phyloP scores from a whole-genome alignment of 306 rosid species.

The Pachyrhizus erosus region DNA sequence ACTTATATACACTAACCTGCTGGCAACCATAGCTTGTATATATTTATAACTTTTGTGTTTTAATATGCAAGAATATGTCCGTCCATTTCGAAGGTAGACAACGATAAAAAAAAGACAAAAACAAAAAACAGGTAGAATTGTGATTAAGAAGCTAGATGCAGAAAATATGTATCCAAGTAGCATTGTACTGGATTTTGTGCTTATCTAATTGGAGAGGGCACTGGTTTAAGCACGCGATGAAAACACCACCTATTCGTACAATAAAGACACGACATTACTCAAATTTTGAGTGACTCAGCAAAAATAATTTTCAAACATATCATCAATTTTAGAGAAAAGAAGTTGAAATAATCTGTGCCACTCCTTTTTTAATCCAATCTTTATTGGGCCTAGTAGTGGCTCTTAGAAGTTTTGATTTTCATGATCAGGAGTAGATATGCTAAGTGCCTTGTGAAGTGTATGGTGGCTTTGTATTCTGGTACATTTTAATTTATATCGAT shows the following conservation, averaged over 20 bases:
- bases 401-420: not conserved
- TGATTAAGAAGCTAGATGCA: not conserved
- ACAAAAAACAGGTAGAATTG: not conserved
- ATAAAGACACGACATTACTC: not conserved
- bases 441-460: not conserved
- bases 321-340: not conserved
- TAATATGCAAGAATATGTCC: not conserved
- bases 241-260: not conserved
- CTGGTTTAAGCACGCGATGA: not conserved
- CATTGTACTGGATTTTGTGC: not conserved
- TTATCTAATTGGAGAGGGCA: not conserved
- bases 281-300: not conserved
- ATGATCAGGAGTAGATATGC: not conserved
- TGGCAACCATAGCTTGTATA: not conserved
- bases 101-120: not conserved
- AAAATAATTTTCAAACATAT: not conserved
- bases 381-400: not conserved
- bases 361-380: conserved; percentile 6
- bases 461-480: not conserved
- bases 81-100: not conserved
- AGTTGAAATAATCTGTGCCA: not conserved
- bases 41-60: not conserved
- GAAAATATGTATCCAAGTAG: not conserved
- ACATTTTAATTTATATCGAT: not conserved
- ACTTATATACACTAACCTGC: not conserved